Conservation (phyloP, 805 yeast species). For the Clavispora vitiphila region DNA sequence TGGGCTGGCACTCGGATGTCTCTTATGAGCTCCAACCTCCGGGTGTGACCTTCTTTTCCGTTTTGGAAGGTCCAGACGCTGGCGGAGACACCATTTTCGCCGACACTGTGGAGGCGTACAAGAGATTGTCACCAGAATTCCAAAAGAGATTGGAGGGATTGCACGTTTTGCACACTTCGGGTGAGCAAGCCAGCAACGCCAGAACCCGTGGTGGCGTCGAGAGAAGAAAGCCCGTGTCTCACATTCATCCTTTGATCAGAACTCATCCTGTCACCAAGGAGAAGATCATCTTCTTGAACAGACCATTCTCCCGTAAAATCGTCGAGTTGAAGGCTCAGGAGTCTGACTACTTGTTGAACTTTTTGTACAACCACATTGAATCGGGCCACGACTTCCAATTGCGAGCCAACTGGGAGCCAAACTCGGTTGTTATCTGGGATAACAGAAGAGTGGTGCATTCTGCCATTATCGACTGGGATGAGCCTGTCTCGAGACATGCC, state of each 20-base stretch:
- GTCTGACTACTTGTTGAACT: constrained; percentile 53
- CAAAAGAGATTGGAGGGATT: constrained; percentile 54
- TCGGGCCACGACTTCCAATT: constrained; percentile 57
- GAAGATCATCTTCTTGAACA: constrained; percentile 54
- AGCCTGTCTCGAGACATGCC: constrained; percentile 62
- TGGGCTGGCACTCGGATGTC: constrained; percentile 69
- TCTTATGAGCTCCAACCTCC: constrained; percentile 73
- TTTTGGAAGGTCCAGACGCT: constrained; percentile 51
- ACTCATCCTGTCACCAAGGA: constrained; percentile 67
- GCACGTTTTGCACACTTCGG: constrained; percentile 65
- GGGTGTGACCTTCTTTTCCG: constrained; percentile 61
- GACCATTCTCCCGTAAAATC: constrained; percentile 59
- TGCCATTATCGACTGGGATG: constrained; percentile 65
- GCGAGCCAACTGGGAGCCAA: constrained; percentile 67
- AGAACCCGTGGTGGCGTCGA: constrained; percentile 53
- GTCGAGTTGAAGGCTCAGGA: constrained; percentile 72
- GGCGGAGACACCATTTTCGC: constrained; percentile 82
- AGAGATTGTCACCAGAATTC: constrained; percentile 63
- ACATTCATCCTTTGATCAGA: constrained; percentile 67
- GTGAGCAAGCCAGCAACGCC: constrained; percentile 62
- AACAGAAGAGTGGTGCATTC: constrained; percentile 68
- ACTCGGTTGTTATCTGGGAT: constrained; percentile 73
- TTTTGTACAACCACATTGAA: constrained; percentile 51
- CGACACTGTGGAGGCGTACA: constrained; percentile 67
- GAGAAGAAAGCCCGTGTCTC: constrained; percentile 58